Evolutionary conservation across 106 monocot species (phyloP).

Genomic region (Gastrodia elata): DNA sequence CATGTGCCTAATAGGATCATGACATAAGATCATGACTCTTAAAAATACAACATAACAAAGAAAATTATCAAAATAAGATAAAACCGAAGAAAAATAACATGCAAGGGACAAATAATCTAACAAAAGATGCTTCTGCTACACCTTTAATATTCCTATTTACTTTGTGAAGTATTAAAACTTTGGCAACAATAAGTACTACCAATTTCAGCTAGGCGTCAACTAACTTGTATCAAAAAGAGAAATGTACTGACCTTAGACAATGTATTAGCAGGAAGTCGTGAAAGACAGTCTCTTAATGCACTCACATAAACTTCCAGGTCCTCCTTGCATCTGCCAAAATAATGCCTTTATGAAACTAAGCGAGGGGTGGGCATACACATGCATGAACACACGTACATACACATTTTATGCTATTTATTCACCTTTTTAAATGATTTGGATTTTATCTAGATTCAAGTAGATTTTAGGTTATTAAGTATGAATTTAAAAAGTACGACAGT

Average conservation of each 20-base stretch:
- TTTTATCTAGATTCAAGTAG: too few relatives aligned
- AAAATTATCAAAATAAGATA: neutral
- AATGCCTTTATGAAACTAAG: neutral
- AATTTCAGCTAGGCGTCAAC: neutral
- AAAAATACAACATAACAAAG: neutral
- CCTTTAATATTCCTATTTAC: neutral
- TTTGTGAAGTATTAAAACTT: neutral
- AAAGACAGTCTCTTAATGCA: slow-evolving; percentile 41
- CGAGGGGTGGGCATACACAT: too few relatives aligned
- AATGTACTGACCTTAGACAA: slow-evolving; percentile 57
- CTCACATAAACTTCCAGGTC: slow-evolving; percentile 64
- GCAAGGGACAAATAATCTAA: neutral
- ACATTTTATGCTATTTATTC: too few relatives aligned
- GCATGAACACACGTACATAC: too few relatives aligned
- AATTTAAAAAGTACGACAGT: too few relatives aligned
- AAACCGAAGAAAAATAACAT: neutral
- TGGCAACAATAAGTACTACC: neutral
- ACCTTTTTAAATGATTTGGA: too few relatives aligned
- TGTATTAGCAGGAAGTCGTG: slow-evolving; percentile 60
- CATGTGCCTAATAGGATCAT: slow-evolving; percentile 55
- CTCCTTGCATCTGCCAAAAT: slow-evolving; percentile 36
- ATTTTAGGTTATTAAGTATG: too few relatives aligned
- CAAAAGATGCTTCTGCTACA: slow-evolving; percentile 1
- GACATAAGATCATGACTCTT: slow-evolving; percentile 6
- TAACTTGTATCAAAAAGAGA: neutral